These are phyloP conservation scores for Colletotrichum sp. DNA, from an alignment of 2,329 filamentous ascomycete species.

Conservation along the genomic window DNA sequence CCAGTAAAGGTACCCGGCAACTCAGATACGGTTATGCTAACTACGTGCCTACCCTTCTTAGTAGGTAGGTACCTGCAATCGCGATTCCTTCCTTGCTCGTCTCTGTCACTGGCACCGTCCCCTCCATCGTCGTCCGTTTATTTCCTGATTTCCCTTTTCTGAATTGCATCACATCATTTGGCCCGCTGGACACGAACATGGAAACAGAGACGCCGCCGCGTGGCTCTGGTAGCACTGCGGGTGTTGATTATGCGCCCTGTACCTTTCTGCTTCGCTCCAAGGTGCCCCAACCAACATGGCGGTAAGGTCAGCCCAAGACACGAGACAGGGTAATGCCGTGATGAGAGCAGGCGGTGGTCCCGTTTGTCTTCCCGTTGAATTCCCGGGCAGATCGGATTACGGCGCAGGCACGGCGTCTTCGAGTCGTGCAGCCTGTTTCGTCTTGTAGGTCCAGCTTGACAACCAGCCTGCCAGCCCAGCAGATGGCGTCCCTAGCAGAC, in stretches of 20 bases:
- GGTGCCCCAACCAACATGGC: neutral
- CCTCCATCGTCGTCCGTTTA: neutral
- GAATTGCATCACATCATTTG: neutral
- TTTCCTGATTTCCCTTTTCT: neutral
- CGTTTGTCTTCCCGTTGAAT: neutral
- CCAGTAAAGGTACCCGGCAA: neutral
- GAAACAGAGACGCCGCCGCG: neutral
- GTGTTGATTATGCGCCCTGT: neutral
- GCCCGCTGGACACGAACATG: neutral
- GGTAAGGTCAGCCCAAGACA: neutral
- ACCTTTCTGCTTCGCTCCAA: neutral
- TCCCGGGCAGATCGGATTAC: neutral
- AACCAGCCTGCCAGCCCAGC: neutral
- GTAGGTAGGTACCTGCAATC: neutral
- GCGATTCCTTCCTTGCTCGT: neutral
- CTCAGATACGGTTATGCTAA: neutral
- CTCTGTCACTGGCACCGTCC: neutral
- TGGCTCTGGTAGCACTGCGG: neutral
- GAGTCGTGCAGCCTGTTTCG: conserved; percentile 9
- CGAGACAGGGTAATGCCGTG: neutral
- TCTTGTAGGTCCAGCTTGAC: neutral
- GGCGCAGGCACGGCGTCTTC: neutral
- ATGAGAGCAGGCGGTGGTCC: neutral
- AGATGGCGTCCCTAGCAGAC: neutral
- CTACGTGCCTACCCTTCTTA: neutral